These are phyloP conservation scores for Fragaria ananassa DNA, from an alignment of 306 rosid genomes.

Conservation along the genomic window DNA sequence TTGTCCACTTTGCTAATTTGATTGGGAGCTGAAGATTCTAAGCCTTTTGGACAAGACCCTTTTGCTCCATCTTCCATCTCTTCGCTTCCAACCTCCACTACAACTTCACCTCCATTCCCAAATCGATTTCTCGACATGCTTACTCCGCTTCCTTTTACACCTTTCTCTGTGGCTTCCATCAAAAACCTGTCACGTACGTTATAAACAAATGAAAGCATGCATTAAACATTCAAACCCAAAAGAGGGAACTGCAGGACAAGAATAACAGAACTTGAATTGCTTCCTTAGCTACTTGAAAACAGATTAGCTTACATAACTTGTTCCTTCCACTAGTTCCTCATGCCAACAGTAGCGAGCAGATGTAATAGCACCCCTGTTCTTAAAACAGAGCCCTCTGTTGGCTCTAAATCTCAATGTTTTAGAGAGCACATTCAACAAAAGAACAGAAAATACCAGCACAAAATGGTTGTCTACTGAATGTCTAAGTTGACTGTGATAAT, in stretches of 20 bases:
- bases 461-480: too few species aligned
- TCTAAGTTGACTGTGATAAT: too few species aligned
- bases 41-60: conserved; percentile 24
- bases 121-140: conserved; percentile 47
- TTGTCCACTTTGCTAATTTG: conserved; percentile 25
- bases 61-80: conserved; percentile 28
- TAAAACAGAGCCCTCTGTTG: neutral
- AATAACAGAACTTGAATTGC: neutral
- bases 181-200: conserved; percentile 22
- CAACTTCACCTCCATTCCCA: conserved; percentile 41
- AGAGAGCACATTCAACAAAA: too few species aligned
- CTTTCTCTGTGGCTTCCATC: conserved; percentile 31
- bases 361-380: too few species aligned
- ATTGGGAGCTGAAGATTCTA: conserved; percentile 18
- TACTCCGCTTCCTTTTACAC: conserved; percentile 27
- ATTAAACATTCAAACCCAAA: neutral
- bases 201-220: neutral
- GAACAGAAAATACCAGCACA: too few species aligned
- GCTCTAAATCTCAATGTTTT: neutral
- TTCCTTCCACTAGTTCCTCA: neutral
- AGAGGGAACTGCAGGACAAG: neutral
- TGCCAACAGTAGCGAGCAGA: too few species aligned
- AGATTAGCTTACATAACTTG: too few species aligned
- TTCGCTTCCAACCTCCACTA: conserved; percentile 38
- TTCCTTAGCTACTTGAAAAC: neutral